These are phyloP conservation scores for Biscogniauxia sp. DNA, from an alignment of 2,329 filamentous ascomycete species.

Conservation along the genomic window DNA sequence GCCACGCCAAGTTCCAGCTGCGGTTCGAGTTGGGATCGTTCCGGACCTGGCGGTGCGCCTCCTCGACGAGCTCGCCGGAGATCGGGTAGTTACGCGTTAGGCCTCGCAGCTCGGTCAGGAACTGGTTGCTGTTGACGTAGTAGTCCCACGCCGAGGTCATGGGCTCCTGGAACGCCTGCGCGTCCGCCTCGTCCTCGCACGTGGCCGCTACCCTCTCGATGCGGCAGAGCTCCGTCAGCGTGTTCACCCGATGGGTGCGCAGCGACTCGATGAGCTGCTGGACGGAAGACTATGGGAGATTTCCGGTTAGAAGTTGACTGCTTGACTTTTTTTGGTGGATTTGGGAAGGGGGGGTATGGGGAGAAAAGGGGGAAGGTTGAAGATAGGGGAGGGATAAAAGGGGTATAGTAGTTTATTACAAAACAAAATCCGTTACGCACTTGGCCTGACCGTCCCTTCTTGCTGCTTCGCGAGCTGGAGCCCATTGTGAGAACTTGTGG, in stretches of 20 bases:
- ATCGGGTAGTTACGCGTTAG: constrained; percentile 68
- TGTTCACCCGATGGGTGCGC: constrained; percentile 67
- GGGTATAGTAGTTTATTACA: constrained; percentile 23
- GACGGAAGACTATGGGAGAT: constrained; percentile 32
- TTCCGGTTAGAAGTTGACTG: neutral
- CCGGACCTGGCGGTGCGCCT: constrained; percentile 63
- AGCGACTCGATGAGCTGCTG: constrained; percentile 62
- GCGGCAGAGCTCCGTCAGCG: constrained; percentile 67
- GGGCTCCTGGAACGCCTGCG: constrained; percentile 55
- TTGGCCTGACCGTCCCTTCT: constrained; percentile 21
- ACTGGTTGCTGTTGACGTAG: constrained; percentile 68
- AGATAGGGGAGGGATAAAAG: neutral
- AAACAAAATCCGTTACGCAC: constrained; percentile 32
- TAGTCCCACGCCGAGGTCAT: constrained; percentile 71
- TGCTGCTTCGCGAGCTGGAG: constrained; percentile 27
- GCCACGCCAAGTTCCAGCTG: constrained; percentile 76
- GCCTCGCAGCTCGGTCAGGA: constrained; percentile 67
- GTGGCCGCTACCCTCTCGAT: constrained; percentile 65
- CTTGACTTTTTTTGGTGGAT: neutral
- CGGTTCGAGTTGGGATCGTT: constrained; percentile 63
- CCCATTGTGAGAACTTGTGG: constrained; percentile 23
- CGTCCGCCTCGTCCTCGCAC: constrained; percentile 57
- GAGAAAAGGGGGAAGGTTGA: neutral
- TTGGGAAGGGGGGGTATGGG: too few species aligned
- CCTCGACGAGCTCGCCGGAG: constrained; percentile 60